Base-by-base conservation (phyloP, 1,284 basidiomycete genomes). In the Xerocomus minutiporus region DNA sequence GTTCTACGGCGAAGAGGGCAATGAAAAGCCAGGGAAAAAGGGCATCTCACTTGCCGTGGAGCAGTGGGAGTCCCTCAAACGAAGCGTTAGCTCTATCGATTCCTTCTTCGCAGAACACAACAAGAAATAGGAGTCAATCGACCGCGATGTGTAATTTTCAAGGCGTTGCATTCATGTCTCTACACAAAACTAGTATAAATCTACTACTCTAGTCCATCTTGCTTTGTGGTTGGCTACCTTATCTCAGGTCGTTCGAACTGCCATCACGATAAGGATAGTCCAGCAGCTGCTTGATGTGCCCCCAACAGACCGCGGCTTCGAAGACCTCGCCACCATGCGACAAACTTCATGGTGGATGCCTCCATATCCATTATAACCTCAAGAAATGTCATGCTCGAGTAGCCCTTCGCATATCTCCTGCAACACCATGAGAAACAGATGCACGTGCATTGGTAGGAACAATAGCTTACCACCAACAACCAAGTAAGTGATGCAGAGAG, bases 11-110 rank as follows among this genome's bases (percentile, higher is more conserved):
- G 9, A 56, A 42, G 63, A 87, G 61, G 79, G 80, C 20, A 79
- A 80, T n/a, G 76, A 82, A 56, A 90, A 88, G 58, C 91, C 91
- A 0, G 88, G 89, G 0, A 86, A 87, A 68, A 93, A 93, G 62
- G 91, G 91, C 7, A 86, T 93, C 52, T 79, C 83, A 0, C 73
- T 93, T n/a, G 71, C 71, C 9, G 43, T 71, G 0, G 90, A 91
- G 35, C 88, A 90, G 80, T 90, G 87, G 87, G 71, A 82, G 43
- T 61, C 64, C 13, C 69, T 90, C 46, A 82, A 80, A 63, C 66
- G 66, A 26, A 70, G 71, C 42, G 61, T 69, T 2, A 59, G 61
- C 12, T 69, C 66, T 11, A 77, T 89, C 54, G 84, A 86, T 58
- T 60, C 70, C 11, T 68, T 85, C n/a, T 72, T 86, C 50, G 68